These are phyloP conservation scores for Hippophae rhamnoides DNA, from an alignment of 306 rosid species.

Conservation along the genomic window DNA sequence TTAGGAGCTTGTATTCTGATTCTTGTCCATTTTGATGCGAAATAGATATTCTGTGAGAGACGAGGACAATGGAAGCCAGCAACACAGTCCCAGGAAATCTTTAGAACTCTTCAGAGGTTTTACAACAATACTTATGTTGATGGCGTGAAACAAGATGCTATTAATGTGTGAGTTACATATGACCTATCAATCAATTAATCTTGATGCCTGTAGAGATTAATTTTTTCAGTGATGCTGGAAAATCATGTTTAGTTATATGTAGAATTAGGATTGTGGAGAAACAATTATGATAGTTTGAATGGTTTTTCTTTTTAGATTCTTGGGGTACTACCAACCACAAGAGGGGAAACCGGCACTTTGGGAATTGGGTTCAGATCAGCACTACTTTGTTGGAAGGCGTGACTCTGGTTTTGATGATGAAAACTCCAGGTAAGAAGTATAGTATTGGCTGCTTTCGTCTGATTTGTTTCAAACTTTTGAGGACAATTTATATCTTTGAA, in stretches of 20 bases:
- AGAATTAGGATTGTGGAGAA: background rate
- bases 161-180: conserved; percentile 55
- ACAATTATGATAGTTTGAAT: conserved; percentile 11
- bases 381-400: conserved; percentile 39
- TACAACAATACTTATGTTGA: conserved; percentile 78
- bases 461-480: conserved; percentile 8
- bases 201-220: conserved; percentile 2
- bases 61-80: conserved; percentile 99
- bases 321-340: conserved; percentile 86
- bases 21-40: background rate
- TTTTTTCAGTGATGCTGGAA: background rate
- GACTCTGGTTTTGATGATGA: conserved; percentile 31
- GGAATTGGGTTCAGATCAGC: conserved; percentile 85
- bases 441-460: conserved; percentile 12
- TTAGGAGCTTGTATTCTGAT: too few species aligned
- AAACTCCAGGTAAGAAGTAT: conserved; percentile 36
- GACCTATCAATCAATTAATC: background rate
- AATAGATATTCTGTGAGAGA: conserved; percentile 81
- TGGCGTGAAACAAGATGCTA: conserved; percentile 70
- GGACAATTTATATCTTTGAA: background rate
- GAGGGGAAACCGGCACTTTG: conserved; percentile 74
- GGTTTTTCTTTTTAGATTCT: conserved; percentile 47
- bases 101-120: conserved; percentile 83
- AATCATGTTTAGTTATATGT: conserved; percentile 6
- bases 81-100: conserved; percentile 78